phyloP scores from a whole-genome alignment of 257 asterid genomes.

The Solanum dulcamara region DNA sequence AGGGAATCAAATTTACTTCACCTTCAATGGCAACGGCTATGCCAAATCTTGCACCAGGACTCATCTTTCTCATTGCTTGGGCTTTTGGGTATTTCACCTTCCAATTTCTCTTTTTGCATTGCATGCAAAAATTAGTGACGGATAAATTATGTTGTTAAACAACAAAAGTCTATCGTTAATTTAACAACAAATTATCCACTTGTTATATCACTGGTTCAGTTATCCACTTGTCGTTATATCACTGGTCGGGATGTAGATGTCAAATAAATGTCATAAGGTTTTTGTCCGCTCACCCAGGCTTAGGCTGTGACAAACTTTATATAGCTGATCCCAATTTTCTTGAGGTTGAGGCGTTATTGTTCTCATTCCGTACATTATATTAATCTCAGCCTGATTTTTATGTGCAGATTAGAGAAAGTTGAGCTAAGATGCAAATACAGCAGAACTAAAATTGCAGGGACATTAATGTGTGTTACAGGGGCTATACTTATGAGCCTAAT shows the following conservation, averaged over 20 bases:
- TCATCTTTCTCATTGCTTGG: conserved; percentile 79
- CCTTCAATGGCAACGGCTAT: conserved; percentile 92
- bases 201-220: no score
- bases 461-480: conserved; percentile 66
- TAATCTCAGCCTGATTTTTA: not conserved
- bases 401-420: conserved; percentile 65
- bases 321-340: not conserved
- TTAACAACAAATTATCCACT: not conserved
- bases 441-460: conserved; percentile 65
- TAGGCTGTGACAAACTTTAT: not conserved
- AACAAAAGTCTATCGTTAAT: not conserved
- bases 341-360: not conserved
- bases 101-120: not conserved
- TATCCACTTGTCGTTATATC: no score
- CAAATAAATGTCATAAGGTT: no score
- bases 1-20: conserved; percentile 70
- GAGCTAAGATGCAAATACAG: conserved; percentile 59
- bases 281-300: no score
- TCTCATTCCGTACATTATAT: not conserved
- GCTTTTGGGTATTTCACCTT: conserved; percentile 32
- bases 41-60: conserved; percentile 95
- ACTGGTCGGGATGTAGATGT: no score
- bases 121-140: not conserved
- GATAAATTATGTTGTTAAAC: not conserved
- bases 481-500: conserved; percentile 64